phyloP scores from a whole-genome alignment of 2,329 filamentous ascomycete species.

The Monosporascus cannonballus region DNA sequence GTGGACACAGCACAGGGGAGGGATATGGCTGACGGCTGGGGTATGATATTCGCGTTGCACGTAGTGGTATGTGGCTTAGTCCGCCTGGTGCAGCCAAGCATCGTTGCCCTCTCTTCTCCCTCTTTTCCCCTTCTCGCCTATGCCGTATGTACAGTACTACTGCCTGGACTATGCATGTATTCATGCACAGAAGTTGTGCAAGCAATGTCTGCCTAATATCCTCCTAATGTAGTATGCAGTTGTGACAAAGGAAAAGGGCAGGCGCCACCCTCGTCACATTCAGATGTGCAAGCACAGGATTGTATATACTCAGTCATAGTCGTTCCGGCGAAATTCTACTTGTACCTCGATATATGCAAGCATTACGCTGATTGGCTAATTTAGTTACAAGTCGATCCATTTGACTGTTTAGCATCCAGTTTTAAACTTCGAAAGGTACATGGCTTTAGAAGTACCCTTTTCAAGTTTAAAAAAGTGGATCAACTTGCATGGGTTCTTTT shows the following conservation, averaged over 20 bases:
- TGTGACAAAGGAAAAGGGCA: background rate
- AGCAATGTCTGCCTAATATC: background rate
- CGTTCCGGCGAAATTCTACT: background rate
- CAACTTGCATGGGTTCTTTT: background rate
- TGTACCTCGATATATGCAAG: background rate
- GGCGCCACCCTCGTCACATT: too few species aligned
- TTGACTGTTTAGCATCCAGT: background rate
- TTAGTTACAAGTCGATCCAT: background rate
- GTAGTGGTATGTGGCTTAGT: too few species aligned
- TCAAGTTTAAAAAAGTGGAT: background rate
- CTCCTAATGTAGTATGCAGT: background rate
- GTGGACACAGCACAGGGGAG: too few species aligned
- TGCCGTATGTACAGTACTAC: too few species aligned
- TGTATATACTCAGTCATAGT: background rate
- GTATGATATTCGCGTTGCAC: too few species aligned
- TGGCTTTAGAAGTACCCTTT: background rate
- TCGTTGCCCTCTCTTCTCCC: too few species aligned
- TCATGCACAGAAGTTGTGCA: background rate
- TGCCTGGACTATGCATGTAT: background rate
- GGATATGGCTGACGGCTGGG: too few species aligned
- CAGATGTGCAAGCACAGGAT: too few species aligned
- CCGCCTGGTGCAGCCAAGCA: too few species aligned
- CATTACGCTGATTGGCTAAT: background rate
- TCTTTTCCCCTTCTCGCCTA: too few species aligned
- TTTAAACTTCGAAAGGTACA: background rate